A percentile compares a stretch with the other conserved stretches of the same genome.
Conservation (phyloP, 148 eudicot genomes). For the Nepenthes gracilis region DNA sequence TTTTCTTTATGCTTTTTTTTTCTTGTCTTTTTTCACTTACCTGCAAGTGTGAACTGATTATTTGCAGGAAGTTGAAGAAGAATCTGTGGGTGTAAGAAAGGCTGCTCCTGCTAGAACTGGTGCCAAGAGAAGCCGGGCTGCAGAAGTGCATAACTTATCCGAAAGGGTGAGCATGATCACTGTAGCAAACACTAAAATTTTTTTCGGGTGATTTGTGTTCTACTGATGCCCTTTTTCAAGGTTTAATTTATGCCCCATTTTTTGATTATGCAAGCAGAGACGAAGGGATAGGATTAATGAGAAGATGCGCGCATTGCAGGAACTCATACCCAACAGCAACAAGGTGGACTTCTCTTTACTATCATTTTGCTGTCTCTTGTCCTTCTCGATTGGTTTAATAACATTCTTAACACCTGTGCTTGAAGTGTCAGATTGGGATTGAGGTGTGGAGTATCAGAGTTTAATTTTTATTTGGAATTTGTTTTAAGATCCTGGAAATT, state of each 20-base stretch:
- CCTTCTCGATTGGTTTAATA: neutral
- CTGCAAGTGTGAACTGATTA: neutral
- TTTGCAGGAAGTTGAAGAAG: constrained; percentile 81
- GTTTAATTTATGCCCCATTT: neutral
- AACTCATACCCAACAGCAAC: constrained; percentile 93
- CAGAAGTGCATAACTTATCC: constrained; percentile 95
- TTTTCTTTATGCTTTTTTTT: constrained; percentile 3
- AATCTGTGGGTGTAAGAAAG: constrained; percentile 59
- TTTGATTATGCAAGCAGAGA: constrained; percentile 39
- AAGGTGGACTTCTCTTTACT: constrained; percentile 30
- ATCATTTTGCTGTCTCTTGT: neutral
- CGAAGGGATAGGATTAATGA: constrained; percentile 93
- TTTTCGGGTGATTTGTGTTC: neutral
- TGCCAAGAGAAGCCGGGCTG: constrained; percentile 95
- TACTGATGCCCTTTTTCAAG: neutral
- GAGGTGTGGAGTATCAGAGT: neutral
- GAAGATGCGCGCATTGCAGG: constrained; percentile 94
- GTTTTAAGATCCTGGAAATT: too few relatives aligned
- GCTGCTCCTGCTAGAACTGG: constrained; percentile 41
- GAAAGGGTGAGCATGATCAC: constrained; percentile 61
- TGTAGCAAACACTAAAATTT: constrained; percentile 1
- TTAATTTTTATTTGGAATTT: too few relatives aligned
- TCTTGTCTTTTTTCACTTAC: neutral
- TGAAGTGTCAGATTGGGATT: neutral
- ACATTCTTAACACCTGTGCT: neutral